Conservation (phyloP, 768 basidiomycete genomes). For the Tricholoma matsutake region DNA sequence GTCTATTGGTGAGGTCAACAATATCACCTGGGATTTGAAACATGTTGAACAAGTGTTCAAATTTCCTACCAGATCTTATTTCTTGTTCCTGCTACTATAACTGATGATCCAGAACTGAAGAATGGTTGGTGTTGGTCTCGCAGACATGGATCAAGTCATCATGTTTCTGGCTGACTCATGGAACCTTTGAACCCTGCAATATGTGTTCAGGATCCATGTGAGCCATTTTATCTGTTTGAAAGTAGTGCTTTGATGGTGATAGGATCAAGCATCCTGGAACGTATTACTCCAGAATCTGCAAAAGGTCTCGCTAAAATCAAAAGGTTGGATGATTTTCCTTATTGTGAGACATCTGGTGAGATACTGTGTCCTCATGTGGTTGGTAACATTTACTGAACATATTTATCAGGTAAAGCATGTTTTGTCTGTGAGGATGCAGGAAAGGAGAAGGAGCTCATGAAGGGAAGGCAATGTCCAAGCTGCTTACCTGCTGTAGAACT, state of each 20-base stretch:
- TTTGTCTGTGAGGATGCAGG: background rate
- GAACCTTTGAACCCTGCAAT: background rate
- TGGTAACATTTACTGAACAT: background rate
- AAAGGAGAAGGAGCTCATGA: background rate
- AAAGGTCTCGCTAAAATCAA: too few species aligned
- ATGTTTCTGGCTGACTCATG: background rate
- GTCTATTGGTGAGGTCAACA: conserved; percentile 25
- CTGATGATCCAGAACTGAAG: conserved; percentile 16
- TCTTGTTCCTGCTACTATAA: conserved; percentile 14
- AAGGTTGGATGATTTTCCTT: too few species aligned
- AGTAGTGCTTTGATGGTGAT: too few species aligned
- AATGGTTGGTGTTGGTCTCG: conserved; percentile 27
- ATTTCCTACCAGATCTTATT: conserved; percentile 23
- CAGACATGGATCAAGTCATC: conserved; percentile 9
- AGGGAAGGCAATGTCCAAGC: background rate
- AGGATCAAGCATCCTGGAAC: too few species aligned
- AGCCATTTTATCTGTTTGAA: background rate
- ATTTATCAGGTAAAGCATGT: background rate
- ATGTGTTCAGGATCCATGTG: background rate
- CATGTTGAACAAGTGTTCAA: conserved; percentile 11
- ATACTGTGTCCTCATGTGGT: background rate
- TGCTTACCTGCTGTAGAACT: conserved; percentile 9
- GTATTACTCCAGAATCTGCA: too few species aligned
- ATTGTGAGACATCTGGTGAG: too few species aligned
- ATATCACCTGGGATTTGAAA: conserved; percentile 17